Base-by-base conservation (phyloP, 192 early-diverging fungal species). In the Coemansia sp. region DNA sequence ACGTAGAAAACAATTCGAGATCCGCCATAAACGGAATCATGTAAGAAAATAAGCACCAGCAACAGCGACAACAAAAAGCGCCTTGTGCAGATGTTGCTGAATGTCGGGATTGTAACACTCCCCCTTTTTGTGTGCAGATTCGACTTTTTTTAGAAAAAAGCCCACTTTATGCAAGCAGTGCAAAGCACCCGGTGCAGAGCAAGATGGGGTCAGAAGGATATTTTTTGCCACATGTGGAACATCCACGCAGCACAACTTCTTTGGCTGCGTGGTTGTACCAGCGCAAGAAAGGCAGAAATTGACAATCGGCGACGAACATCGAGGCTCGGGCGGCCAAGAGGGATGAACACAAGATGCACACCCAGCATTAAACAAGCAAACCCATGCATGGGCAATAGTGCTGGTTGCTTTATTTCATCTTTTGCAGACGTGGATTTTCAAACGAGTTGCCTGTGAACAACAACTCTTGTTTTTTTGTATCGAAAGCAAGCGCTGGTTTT, bases 141-240 rank as follows among this genome's bases (percentile, higher is more conserved):
- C 39, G 1, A 41, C 39, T 41, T 41, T 41, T 41, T 41, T 41
- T 1, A 4, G 1, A 41, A 3, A 48, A 48, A 48, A 12, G 45
- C 4, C 45, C 45, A 48, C 45, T 48, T 48, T 48, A 48, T 48
- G 45, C 45, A 48, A 28, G 39, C 39, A 8, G 5, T 41, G 39
- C 39, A 41, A 41, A 41, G 39, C 39, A 11, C 39, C 9, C 22
- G 22, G 39, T 41, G 39, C 39, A 41, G 1, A 54, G 22, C n/a
- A 54, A 54, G n/a, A 5, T 9, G 8, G 32, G 34, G 55, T 57
- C 55, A 57, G 55, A 57, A 57, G 55, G 55, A 57, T 57, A 57
- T 57, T 57, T 60, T 41, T 56, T 56, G 59, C 59, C 59, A 61
- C 59, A 61, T 61, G 38, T 38, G 34, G 59, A 61, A 41, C 36